These are phyloP conservation scores for Rehmannia glutinosa DNA, from an alignment of 257 asterid species.

Conservation along the genomic window DNA sequence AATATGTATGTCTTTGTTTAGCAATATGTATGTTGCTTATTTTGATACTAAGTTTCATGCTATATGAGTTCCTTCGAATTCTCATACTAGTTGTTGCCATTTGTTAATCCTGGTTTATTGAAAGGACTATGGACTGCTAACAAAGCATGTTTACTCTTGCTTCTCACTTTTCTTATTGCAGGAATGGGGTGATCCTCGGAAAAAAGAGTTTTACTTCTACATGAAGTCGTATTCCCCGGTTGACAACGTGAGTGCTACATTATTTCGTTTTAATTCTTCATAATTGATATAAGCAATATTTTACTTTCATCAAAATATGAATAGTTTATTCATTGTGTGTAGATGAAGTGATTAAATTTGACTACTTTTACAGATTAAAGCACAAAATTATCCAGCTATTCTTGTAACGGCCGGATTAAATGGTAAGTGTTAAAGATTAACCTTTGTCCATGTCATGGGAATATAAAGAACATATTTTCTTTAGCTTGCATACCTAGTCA, in stretches of 20 bases:
- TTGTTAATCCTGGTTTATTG: neutral
- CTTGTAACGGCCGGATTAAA: conserved; percentile 89
- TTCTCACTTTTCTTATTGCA: conserved; percentile 35
- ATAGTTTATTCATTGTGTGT: conserved; percentile 4
- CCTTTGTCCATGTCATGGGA: no score
- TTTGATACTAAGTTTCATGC: neutral
- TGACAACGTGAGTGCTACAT: conserved; percentile 61
- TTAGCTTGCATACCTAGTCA: neutral
- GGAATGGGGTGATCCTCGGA: conserved; percentile 99
- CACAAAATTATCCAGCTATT: conserved; percentile 77
- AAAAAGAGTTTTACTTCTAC: conserved; percentile 80
- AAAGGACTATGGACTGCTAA: neutral
- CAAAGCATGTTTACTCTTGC: conserved; percentile 10
- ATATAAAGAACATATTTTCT: no score
- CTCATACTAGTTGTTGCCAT: neutral
- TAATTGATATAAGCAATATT: neutral
- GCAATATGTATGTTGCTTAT: neutral
- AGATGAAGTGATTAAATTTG: conserved; percentile 15
- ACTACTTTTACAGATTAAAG: conserved; percentile 46
- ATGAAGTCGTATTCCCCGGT: conserved; percentile 97
- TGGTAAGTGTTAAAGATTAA: conserved; percentile 48
- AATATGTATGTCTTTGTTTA: neutral
- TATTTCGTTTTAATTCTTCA: neutral
- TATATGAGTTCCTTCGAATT: neutral
- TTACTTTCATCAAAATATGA: conserved; percentile 3